Evolutionary conservation across 163 green algal species (phyloP).

Genomic region (Scenedesmus sp.): DNA sequence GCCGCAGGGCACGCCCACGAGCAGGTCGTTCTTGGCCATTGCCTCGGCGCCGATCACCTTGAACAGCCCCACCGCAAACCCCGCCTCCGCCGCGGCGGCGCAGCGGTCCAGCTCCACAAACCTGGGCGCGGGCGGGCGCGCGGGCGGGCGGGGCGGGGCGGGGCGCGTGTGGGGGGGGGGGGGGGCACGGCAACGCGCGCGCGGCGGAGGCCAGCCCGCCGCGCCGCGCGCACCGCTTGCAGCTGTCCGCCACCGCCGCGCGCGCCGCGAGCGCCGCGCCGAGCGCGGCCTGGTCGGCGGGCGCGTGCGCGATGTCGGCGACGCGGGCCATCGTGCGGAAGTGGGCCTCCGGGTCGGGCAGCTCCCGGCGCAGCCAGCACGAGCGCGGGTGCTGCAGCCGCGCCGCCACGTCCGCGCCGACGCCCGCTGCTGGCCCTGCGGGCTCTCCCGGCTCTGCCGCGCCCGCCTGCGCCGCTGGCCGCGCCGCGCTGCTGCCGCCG

Average conservation of each 20-base stretch:
- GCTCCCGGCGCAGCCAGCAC: slow-evolving; percentile 35
- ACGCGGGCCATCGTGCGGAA: slow-evolving; percentile 55
- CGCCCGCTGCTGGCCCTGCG: neutral
- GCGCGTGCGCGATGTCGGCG: slow-evolving; percentile 42
- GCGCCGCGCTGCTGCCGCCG: neutral
- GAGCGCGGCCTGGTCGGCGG: slow-evolving; percentile 21
- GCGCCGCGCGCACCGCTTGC: slow-evolving; percentile 30
- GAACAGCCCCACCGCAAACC: slow-evolving; percentile 52
- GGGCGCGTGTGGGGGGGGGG: neutral
- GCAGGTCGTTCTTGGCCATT: slow-evolving; percentile 66
- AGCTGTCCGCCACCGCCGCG: slow-evolving; percentile 21
- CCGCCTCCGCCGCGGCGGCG: slow-evolving; percentile 52
- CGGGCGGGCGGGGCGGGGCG: neutral
- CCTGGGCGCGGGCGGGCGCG: slow-evolving; percentile 26
- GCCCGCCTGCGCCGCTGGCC: neutral
- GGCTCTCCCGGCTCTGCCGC: neutral
- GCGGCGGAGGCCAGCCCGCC: too few species aligned
- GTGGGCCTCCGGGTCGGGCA: slow-evolving; percentile 49
- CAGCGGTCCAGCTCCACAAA: slow-evolving; percentile 68
- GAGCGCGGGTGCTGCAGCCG: slow-evolving; percentile 58
- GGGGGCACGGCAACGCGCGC: too few species aligned
- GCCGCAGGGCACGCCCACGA: slow-evolving; percentile 58
- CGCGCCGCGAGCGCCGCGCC: slow-evolving; percentile 16
- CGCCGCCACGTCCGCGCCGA: neutral
- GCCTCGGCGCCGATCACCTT: slow-evolving; percentile 47